Evolutionary conservation across 148 eudicot genomes (phyloP).

Genomic region (Silene conica): DNA sequence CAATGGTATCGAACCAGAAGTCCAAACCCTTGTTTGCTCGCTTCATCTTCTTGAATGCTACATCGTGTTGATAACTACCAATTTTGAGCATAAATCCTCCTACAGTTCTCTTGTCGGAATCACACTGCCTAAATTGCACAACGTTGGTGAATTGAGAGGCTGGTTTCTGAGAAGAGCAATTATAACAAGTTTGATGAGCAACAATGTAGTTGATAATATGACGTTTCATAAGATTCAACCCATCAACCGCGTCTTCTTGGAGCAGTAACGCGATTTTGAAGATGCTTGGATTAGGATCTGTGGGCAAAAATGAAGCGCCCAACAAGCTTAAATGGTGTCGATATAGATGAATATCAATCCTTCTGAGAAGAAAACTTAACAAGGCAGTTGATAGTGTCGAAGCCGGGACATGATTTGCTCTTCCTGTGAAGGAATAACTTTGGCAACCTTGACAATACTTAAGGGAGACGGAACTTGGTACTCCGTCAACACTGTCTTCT

Average conservation of each 20-base stretch:
- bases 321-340: slow-evolving; percentile 6
- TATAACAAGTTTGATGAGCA: slow-evolving; percentile 38
- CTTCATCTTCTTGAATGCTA: slow-evolving; percentile 27
- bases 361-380: slow-evolving; percentile 1
- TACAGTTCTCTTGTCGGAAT: slow-evolving; percentile 42
- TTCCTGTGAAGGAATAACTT: neutral
- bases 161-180: slow-evolving; percentile 41
- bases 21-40: slow-evolving; percentile 45
- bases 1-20: slow-evolving; percentile 45
- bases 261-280: slow-evolving; percentile 29
- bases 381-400: neutral
- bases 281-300: slow-evolving; percentile 31
- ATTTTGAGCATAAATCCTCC: slow-evolving; percentile 31
- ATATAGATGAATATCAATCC: neutral
- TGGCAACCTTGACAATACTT: slow-evolving; percentile 7
- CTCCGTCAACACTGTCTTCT: neutral
- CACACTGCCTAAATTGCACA: slow-evolving; percentile 66
- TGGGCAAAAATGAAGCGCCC: slow-evolving; percentile 30
- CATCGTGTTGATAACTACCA: slow-evolving; percentile 20
- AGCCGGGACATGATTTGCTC: neutral
- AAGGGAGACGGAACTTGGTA: neutral
- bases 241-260: slow-evolving; percentile 33
- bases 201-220: slow-evolving; percentile 40
- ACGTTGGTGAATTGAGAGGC: slow-evolving; percentile 51
- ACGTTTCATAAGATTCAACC: slow-evolving; percentile 39